Evolutionary conservation across 495 filamentous ascomycete genomes (phyloP), one percentile per base, ranked within the genome.

Genomic region (Penicillium chermesinum): DNA sequence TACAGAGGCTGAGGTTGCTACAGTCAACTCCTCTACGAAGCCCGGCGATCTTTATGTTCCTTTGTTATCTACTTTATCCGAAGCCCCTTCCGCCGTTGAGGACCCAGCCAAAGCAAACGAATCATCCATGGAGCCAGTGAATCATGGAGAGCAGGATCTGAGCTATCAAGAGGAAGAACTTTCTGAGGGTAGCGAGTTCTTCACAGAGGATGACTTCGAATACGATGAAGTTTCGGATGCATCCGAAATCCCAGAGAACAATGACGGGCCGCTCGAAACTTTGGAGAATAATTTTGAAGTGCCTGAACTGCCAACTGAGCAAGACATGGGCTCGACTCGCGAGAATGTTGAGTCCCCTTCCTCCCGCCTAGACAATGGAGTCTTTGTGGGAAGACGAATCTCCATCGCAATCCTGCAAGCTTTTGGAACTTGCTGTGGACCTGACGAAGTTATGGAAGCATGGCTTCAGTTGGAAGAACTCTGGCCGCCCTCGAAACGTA

Each of bases 371-470:
- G 64, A 71, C 19, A 73, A 75, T 46, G 70, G 67, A 5, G 61
- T 73, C 17, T 73, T 75, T 33, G 45, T 75, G 2, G 69, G 72
- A 33, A 69, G 69, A 14, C 59, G 62, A 21, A 71, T 73, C 59
- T 66, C 69, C 35, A 58, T 66, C 27, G 48, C 54, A 20, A 70
- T 75, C 21, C 53, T 75, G 13, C 66, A 65, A 33, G 72, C 70
- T 1, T 75, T 75, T 48, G 70, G 72, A 30, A 46, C 62, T 25
- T 72, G 69, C 44, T 69, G 58, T 44, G 62, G 62, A 2, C 60
- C 63, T 8, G 43, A 63, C 15, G 66, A 71, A 45, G 51, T 73
- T 19, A 57, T 71, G 49, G 65, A 72, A 33, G 67, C 59, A 32
- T 75, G 67, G 69, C 38, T 67, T 32, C 64, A 69, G 34, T 63